Base-by-base conservation (phyloP, 805 yeast genomes). In the Saturnispora silvae region DNA sequence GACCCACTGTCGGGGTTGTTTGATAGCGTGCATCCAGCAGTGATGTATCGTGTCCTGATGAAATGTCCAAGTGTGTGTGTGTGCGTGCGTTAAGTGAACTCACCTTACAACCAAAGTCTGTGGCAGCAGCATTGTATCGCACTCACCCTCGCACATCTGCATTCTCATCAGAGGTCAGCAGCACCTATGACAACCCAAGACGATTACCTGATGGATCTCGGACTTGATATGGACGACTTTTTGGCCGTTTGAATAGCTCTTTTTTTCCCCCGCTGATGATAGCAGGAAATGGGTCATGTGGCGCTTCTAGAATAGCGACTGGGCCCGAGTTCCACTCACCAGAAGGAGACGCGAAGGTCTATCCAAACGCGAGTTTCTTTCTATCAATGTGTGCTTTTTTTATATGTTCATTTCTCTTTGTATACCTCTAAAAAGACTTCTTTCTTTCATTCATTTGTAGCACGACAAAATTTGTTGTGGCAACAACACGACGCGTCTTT, bases 21-120 rank as follows among this genome's bases (percentile, higher is more conserved):
- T 57, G 57, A 57, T 51, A 52, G 53, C 49, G 60, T 59, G 63
- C 63, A 59, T 58, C 60, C 62, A 58, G 63, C 63, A 57, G 62
- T 40, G 60, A 50, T 59, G 63, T 43, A 41, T 14, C n/a, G 13
- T n/a, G 19, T 29, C 25, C 30, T n/a, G n/a, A n/a, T n/a, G n/a
- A n/a, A n/a, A n/a, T n/a, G n/a, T n/a, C n/a, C n/a, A n/a, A n/a
- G n/a, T n/a, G n/a, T n/a, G n/a, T n/a, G n/a, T n/a, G n/a, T n/a
- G n/a, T n/a, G n/a, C n/a, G n/a, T n/a, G n/a, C n/a, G n/a, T n/a
- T n/a, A n/a, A n/a, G n/a, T n/a, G n/a, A n/a, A n/a, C n/a, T n/a
- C n/a, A n/a, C n/a, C 8, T 29, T 23, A 18, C 6, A 22, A 29
- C 4, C 14, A 16, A 7, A 5, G 11, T n/a, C 20, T 5, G 23